phyloP scores from a whole-genome alignment of 2,329 filamentous ascomycete genomes.

The Microcyclospora tardicrescens region DNA sequence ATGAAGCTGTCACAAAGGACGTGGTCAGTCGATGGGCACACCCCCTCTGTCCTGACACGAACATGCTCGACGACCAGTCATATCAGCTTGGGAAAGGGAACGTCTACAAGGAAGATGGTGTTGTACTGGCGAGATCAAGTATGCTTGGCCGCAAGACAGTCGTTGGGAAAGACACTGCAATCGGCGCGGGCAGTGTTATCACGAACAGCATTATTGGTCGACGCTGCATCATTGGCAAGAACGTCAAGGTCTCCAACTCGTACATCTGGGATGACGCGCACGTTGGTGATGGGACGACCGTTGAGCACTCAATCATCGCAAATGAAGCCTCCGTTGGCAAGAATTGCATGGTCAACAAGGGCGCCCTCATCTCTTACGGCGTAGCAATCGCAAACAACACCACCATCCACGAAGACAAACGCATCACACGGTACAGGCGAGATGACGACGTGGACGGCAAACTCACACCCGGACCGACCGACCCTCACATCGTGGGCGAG shows the following conservation, averaged over 20 bases:
- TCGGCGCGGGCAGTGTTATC: conserved; percentile 60
- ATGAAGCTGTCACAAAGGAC: conserved; percentile 78
- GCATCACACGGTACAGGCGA: conserved; percentile 34
- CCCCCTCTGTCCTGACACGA: conserved; percentile 79
- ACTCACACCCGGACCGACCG: conserved; percentile 23
- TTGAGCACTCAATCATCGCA: conserved; percentile 65
- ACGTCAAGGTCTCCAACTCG: conserved; percentile 64
- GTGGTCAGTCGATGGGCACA: conserved; percentile 80
- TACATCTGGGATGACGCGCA: conserved; percentile 79
- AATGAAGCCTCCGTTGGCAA: conserved; percentile 59
- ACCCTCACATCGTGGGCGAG: conserved; percentile 43
- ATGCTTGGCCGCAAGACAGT: conserved; percentile 56
- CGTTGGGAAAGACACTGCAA: conserved; percentile 60
- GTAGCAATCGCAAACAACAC: conserved; percentile 56
- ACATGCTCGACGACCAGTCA: conserved; percentile 62
- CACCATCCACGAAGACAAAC: conserved; percentile 29
- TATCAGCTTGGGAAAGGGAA: conserved; percentile 59
- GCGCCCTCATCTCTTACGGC: conserved; percentile 67
- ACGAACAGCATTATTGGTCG: conserved; percentile 69
- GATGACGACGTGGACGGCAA: conserved; percentile 32
- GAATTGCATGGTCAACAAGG: conserved; percentile 53
- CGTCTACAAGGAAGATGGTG: conserved; percentile 66
- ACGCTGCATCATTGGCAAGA: conserved; percentile 73
- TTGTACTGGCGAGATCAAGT: conserved; percentile 60
- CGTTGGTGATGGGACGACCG: conserved; percentile 59